These are phyloP conservation scores for Cylindricascospora bacillispora DNA, from an alignment of 1,139 yeast species.

Conservation along the genomic window DNA sequence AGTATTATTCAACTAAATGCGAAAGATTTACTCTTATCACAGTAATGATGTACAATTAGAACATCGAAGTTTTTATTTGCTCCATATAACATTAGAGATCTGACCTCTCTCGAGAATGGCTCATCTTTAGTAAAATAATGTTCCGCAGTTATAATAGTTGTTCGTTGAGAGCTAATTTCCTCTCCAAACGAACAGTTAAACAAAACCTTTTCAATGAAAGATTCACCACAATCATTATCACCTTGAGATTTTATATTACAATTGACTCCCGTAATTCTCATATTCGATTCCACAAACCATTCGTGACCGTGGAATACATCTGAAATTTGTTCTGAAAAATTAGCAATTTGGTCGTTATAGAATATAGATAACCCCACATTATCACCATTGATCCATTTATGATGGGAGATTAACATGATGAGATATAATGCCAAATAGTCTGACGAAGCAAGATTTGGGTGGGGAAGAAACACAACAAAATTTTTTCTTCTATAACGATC, in stretches of 20 bases:
- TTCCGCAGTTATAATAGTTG: slow-evolving; percentile 19
- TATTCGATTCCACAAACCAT: slow-evolving; percentile 11
- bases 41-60: slow-evolving; percentile 13
- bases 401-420: slow-evolving; percentile 13
- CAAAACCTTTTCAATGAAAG: slow-evolving; percentile 14
- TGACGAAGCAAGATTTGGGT: slow-evolving; percentile 16
- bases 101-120: slow-evolving; percentile 17
- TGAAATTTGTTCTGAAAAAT: slow-evolving; percentile 10
- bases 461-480: slow-evolving; percentile 15
- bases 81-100: slow-evolving; percentile 11
- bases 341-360: slow-evolving; percentile 11
- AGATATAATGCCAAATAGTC: slow-evolving; percentile 19
- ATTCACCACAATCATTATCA: slow-evolving; percentile 1
- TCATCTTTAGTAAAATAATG: slow-evolving; percentile 8
- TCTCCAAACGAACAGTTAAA: slow-evolving; percentile 7
- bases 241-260: slow-evolving; percentile 5
- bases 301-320: slow-evolving; percentile 9
- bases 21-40: not conserved
- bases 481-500: slow-evolving; percentile 13
- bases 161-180: slow-evolving; percentile 13
- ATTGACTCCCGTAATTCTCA: slow-evolving; percentile 7
- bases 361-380: slow-evolving; percentile 11
- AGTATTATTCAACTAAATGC: not conserved
- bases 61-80: slow-evolving; percentile 16
- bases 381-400: slow-evolving; percentile 8